Percentiles rank a stretch among this genome's conserved stretches.
phyloP scores from a whole-genome alignment of 345 rosid species.

The Acer negundo region DNA sequence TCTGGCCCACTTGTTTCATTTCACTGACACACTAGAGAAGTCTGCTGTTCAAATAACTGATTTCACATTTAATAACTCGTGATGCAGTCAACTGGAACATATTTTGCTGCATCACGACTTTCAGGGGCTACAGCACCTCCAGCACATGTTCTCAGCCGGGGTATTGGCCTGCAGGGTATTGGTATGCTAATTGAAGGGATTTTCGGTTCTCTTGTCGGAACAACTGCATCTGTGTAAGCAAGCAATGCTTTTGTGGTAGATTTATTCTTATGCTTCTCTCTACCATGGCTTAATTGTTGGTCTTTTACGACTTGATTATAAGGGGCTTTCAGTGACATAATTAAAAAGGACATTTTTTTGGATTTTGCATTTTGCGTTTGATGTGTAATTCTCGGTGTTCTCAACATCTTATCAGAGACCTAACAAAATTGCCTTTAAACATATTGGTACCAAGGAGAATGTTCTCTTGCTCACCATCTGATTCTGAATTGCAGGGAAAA shows the following conservation, averaged over 20 bases:
- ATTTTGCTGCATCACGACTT: constrained; percentile 84
- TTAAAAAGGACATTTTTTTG: neutral
- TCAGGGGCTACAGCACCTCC: constrained; percentile 99
- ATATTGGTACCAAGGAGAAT: neutral
- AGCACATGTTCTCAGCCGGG: constrained; percentile 78
- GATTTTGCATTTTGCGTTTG: neutral
- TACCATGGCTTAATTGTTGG: neutral
- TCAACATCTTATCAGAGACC: neutral
- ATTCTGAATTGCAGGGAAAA: constrained; percentile 69
- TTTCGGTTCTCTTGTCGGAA: constrained; percentile 82
- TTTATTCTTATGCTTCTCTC: neutral
- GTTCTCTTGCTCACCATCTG: neutral
- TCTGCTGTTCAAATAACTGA: constrained; percentile 10
- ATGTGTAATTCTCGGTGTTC: neutral
- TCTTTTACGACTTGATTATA: neutral
- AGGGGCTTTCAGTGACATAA: neutral
- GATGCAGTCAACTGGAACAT: constrained; percentile 80
- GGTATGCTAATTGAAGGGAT: constrained; percentile 84
- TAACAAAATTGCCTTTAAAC: neutral
- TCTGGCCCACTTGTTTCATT: neutral
- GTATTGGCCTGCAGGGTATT: constrained; percentile 94
- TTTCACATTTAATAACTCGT: constrained; percentile 12
- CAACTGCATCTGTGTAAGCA: constrained; percentile 93
- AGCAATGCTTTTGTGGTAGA: neutral
- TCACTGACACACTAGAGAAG: neutral